These are phyloP conservation scores for Amaranthus cruentus DNA, from an alignment of 148 eudicot species.

Conservation along the genomic window DNA sequence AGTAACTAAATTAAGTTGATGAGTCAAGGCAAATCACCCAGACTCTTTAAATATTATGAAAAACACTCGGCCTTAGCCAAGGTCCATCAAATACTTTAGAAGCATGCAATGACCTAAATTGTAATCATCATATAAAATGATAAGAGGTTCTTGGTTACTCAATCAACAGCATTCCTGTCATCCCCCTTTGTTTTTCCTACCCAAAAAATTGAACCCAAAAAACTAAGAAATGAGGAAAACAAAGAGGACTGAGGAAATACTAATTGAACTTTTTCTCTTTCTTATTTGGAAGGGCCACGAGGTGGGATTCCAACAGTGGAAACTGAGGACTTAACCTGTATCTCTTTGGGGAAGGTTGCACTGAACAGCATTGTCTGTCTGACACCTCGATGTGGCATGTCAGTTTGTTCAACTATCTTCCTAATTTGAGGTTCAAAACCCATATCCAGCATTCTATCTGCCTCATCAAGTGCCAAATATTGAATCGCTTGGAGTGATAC, in stretches of 20 bases:
- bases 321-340: conserved; percentile 54
- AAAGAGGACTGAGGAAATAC: too few relatives aligned
- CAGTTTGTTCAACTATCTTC: conserved; percentile 89
- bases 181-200: too few relatives aligned
- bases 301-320: too few relatives aligned
- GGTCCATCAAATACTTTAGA: neutral
- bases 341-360: conserved; percentile 93
- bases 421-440: conserved; percentile 95
- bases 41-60: too few relatives aligned
- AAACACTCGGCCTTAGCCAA: neutral
- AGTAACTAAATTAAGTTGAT: neutral
- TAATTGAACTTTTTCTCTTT: too few relatives aligned
- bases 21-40: too few relatives aligned
- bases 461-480: conserved; percentile 90
- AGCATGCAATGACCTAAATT: neutral
- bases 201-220: too few relatives aligned
- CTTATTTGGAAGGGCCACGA: too few relatives aligned
- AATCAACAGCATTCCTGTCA: too few relatives aligned
- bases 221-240: too few relatives aligned
- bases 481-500: conserved; percentile 59
- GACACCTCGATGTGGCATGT: conserved; percentile 71
- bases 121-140: neutral
- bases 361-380: conserved; percentile 92
- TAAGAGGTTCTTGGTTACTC: neutral
- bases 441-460: conserved; percentile 95